Evolutionary conservation across 768 basidiomycete species (phyloP).

Genomic region (Kwoniella sp.): DNA sequence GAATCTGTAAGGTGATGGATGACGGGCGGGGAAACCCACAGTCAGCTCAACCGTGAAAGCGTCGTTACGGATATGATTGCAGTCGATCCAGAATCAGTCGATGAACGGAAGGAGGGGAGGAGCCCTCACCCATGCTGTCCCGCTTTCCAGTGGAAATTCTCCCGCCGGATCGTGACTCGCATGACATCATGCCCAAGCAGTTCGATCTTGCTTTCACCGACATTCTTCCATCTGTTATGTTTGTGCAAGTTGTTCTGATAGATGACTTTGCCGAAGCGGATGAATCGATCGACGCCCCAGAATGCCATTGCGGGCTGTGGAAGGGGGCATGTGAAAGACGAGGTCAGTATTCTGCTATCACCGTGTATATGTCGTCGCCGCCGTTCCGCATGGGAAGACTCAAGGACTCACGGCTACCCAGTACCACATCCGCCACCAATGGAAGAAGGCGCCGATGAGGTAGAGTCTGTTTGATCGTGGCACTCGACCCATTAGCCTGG

Average conservation of each 20-base stretch:
- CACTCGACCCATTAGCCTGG: not conserved
- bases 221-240: slow-evolving; percentile 3
- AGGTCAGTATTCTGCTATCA: too few species aligned
- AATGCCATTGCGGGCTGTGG: slow-evolving; percentile 46
- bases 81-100: too few species aligned
- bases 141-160: slow-evolving; percentile 27
- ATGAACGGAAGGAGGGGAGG: not conserved
- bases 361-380: too few species aligned
- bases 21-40: too few species aligned
- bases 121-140: slow-evolving; percentile 41
- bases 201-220: slow-evolving; percentile 31
- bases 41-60: too few species aligned
- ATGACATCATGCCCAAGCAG: slow-evolving; percentile 39
- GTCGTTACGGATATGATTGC: not conserved
- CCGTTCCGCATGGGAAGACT: slow-evolving; percentile 8
- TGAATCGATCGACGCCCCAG: slow-evolving; percentile 51
- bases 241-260: slow-evolving; percentile 48
- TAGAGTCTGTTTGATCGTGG: slow-evolving; percentile 25
- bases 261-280: slow-evolving; percentile 38
- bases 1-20: slow-evolving; percentile 36
- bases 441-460: slow-evolving; percentile 40
- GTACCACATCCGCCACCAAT: slow-evolving; percentile 37
- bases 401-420: slow-evolving; percentile 38
- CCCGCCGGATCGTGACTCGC: slow-evolving; percentile 28
- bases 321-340: too few species aligned